Conservation (phyloP, 2,329 filamentous ascomycete species). For the Ustulina deusta region DNA sequence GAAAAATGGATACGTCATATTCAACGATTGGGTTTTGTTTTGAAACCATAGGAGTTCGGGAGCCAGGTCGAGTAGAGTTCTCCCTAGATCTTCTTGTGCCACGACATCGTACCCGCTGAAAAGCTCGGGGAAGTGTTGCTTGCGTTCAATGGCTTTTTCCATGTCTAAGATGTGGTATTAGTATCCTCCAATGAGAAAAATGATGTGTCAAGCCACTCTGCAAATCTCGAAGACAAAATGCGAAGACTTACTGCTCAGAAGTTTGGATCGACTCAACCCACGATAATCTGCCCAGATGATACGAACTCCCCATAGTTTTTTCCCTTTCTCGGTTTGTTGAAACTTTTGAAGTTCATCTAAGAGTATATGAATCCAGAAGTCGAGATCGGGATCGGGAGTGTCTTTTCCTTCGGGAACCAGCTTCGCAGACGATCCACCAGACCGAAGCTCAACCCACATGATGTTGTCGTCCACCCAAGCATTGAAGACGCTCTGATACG, state of each 20-base stretch:
- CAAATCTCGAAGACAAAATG: not conserved
- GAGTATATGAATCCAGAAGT: constrained; percentile 33
- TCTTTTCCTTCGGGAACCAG: constrained; percentile 36
- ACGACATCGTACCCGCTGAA: constrained; percentile 71
- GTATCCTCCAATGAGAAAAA: not conserved
- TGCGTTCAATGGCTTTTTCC: constrained; percentile 34
- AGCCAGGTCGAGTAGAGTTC: constrained; percentile 69
- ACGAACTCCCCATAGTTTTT: constrained; percentile 33
- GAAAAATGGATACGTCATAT: constrained; percentile 72
- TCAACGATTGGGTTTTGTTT: constrained; percentile 68
- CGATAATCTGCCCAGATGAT: constrained; percentile 38
- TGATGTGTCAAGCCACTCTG: not conserved
- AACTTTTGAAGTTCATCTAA: constrained; percentile 38
- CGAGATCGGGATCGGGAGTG: constrained; percentile 30
- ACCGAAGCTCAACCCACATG: constrained; percentile 37
- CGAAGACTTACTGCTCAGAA: constrained; percentile 33
- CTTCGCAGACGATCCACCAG: constrained; percentile 33
- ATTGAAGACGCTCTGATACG: constrained; percentile 34
- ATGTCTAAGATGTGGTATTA: constrained; percentile 20
- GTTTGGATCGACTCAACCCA: constrained; percentile 2
- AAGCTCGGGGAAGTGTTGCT: constrained; percentile 34
- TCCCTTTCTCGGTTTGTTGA: constrained; percentile 34
- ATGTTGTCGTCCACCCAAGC: constrained; percentile 36
- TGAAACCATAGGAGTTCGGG: constrained; percentile 76
- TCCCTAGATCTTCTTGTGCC: constrained; percentile 72